Evolutionary conservation across 1,139 yeast species (phyloP).

Genomic region (Suhomyces chickasaworum): DNA sequence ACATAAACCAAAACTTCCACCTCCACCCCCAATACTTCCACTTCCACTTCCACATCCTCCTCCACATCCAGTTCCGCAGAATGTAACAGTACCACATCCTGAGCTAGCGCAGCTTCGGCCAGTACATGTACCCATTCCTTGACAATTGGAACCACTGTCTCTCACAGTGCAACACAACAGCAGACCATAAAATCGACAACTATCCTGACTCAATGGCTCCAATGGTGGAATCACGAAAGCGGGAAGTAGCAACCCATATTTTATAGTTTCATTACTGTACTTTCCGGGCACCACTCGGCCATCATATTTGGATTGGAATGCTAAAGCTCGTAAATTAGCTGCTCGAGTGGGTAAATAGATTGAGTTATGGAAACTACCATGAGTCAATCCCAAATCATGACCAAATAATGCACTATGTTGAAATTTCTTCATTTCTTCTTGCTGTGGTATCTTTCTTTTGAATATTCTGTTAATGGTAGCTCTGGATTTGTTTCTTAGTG

Average conservation of each 20-base stretch:
- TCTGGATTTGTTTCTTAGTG: conserved; percentile 10
- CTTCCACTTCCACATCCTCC: not conserved
- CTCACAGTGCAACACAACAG: conserved; percentile 17
- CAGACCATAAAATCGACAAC: conserved; percentile 14
- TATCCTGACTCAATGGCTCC: conserved; percentile 9
- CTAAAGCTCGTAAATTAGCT: conserved; percentile 5
- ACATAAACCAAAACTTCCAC: too few species aligned
- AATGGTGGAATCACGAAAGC: conserved; percentile 17
- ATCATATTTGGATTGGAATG: conserved; percentile 9
- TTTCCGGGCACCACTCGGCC: conserved; percentile 14
- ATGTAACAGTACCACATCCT: not conserved
- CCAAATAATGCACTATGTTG: conserved; percentile 7
- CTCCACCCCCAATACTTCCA: not conserved
- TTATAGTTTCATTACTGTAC: not conserved
- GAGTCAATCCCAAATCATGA: conserved; percentile 19
- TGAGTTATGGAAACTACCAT: conserved; percentile 23
- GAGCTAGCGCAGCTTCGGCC: not conserved
- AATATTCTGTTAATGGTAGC: conserved; percentile 14
- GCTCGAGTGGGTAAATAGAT: conserved; percentile 15
- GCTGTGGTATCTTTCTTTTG: conserved; percentile 1
- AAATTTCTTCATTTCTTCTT: not conserved
- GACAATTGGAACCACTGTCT: conserved; percentile 15
- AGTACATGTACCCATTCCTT: conserved; percentile 11
- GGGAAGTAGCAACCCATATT: conserved; percentile 9
- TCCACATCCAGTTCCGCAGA: not conserved